phyloP scores from a whole-genome alignment of 129 eudicot species.

The Ambrosia trifida region DNA sequence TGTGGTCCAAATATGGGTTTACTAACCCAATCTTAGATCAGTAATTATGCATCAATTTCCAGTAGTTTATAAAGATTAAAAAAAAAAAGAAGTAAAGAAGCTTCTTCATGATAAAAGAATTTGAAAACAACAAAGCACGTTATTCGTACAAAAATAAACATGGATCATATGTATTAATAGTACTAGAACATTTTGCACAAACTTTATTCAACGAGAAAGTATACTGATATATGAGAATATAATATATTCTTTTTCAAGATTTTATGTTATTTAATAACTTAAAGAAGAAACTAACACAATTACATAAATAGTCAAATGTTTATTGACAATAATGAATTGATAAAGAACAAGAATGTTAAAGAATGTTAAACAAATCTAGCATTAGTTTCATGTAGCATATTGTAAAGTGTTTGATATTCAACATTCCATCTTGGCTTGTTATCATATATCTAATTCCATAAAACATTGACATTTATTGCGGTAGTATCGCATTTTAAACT shows the following conservation, averaged over 20 bases:
- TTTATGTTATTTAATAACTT: constrained; percentile 20
- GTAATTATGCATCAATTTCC: no score
- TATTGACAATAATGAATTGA: neutral
- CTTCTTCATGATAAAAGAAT: neutral
- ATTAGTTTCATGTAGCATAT: constrained; percentile 36
- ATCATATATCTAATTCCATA: neutral
- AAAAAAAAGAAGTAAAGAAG: neutral
- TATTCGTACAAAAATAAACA: neutral
- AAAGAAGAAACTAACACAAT: neutral
- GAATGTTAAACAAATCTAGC: constrained; percentile 28
- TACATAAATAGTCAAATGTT: constrained; percentile 9
- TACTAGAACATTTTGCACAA: neutral
- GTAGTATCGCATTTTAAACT: neutral
- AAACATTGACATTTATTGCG: neutral
- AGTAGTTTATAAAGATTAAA: neutral
- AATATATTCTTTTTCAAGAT: constrained; percentile 17
- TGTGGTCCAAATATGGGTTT: no score
- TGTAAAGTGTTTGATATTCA: constrained; percentile 16
- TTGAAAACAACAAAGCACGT: neutral
- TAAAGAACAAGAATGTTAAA: constrained; percentile 14
- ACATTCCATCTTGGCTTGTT: constrained; percentile 19
- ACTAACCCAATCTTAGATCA: no score
- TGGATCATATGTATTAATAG: neutral
- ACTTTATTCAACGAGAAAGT: constrained; percentile 1
- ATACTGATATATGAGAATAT: constrained; percentile 6